Conservation (phyloP, 78 protist species). For the Dictyostelium brefeldianum region DNA sequence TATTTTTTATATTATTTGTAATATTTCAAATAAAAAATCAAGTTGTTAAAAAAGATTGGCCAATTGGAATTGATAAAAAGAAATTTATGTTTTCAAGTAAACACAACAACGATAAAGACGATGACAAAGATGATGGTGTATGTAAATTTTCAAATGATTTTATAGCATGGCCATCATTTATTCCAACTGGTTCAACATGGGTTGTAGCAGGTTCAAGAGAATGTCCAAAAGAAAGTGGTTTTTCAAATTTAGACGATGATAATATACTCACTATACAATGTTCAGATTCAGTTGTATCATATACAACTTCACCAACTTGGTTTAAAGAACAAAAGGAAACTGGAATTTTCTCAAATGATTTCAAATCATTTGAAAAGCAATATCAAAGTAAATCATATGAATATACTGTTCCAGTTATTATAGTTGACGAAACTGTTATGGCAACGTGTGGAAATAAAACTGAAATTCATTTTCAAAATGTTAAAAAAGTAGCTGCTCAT, state of each 20-base stretch:
- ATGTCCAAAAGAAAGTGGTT: conserved; percentile 18
- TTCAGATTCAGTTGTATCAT: neutral
- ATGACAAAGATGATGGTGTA: neutral
- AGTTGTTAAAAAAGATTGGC: conserved; percentile 29
- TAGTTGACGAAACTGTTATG: conserved; percentile 52
- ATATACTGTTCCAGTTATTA: conserved; percentile 7
- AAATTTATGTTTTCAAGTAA: conserved; percentile 23
- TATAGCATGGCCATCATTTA: conserved; percentile 53
- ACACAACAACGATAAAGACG: no score
- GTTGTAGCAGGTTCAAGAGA: conserved; percentile 24
- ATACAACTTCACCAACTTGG: conserved; percentile 44
- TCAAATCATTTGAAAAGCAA: conserved; percentile 15
- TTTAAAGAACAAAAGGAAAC: conserved; percentile 11
- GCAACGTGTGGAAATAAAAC: conserved; percentile 21
- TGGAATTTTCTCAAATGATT: conserved; percentile 6
- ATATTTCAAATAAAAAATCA: neutral
- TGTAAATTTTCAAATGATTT: conserved; percentile 12
- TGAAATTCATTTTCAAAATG: conserved; percentile 47
- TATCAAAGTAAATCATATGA: neutral
- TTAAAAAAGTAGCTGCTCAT: neutral
- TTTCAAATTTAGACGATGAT: conserved; percentile 18
- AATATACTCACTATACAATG: conserved; percentile 33
- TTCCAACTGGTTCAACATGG: conserved; percentile 33
- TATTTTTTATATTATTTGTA: neutral
- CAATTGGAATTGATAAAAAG: conserved; percentile 45